These are phyloP conservation scores for Zygoascus biomembranicola DNA, from an alignment of 805 yeast genomes.

Conservation along the genomic window DNA sequence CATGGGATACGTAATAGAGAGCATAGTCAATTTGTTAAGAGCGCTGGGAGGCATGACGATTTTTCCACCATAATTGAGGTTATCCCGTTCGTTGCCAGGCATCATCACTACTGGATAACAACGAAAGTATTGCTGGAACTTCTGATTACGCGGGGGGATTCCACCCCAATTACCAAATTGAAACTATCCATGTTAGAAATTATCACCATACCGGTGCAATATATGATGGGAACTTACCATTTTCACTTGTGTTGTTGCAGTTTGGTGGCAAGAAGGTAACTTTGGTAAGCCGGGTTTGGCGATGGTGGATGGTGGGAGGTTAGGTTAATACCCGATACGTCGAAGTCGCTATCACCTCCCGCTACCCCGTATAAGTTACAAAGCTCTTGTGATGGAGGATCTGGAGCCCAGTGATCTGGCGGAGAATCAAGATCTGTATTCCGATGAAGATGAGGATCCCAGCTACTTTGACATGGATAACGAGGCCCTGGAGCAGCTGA, in stretches of 20 bases:
- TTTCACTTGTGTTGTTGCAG: no score
- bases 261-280: no score
- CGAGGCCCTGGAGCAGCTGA: not conserved
- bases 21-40: constrained; percentile 72
- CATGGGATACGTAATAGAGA: constrained; percentile 95
- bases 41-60: constrained; percentile 93
- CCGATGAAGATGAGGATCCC: not conserved
- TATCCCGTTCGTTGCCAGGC: constrained; percentile 62
- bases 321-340: no score
- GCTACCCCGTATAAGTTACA: no score
- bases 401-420: no score
- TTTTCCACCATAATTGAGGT: constrained; percentile 89
- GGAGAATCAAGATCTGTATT: not conserved
- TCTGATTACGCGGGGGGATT: constrained; percentile 17
- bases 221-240: no score
- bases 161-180: not conserved
- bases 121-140: constrained; percentile 81
- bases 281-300: no score
- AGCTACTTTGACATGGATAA: not conserved
- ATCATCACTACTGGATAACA: constrained; percentile 89
- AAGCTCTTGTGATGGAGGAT: no score
- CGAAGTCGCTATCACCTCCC: no score
- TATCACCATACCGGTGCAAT: no score
- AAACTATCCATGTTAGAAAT: not conserved
- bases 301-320: no score